Evolutionary conservation across 2,329 filamentous ascomycete species (phyloP), one percentile per base, ranked within the genome.

Genomic region (Metarhizium anisopliae): DNA sequence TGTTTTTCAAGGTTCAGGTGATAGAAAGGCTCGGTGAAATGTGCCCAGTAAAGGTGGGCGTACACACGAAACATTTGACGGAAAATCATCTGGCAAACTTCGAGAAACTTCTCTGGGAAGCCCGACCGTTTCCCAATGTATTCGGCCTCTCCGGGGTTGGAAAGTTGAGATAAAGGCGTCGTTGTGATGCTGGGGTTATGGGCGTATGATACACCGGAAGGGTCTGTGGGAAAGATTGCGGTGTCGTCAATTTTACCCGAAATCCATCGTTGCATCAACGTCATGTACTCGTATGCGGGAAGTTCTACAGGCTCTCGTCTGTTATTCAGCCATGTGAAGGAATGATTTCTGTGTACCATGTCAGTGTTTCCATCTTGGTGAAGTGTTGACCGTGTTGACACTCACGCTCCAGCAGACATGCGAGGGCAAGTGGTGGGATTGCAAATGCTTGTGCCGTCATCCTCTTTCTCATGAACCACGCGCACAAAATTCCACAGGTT

Each of bases 31-130:
- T 90, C 87, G 58, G 85, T 76, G 72, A 90, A 99, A 72, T 99
- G 94, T 56, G 92, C 90, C 82, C 95, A 96, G 78, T 99, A 99
- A 59, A 99, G 84, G 72, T 99, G 94, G 51, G 94, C 87, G 68
- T 99, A 99, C 63, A 96, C 93, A 58, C 94, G 89, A 79, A 99
- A 97, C 87, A 99, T 97, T 74, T 96, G 94, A 65, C 92, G 88
- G 77, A 96, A 93, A 66, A 96, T 94, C 61, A 87, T 87, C 77
- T 95, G 91, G 77, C 93, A 94, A 63, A 96, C 91, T 59, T 87
- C 84, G 64, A 93, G 80, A 71, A 96, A 97, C 62, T 90, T 89
- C 60, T 88, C 84, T 2, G 94, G 94, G 72, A 99, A 99, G 4
- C 93, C 93, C 58, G 89, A 94, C 50, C 89, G 83, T 75, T 95